Evolutionary conservation across 306 rosid species (phyloP), one percentile per base, ranked within the genome.

Genomic region (Ziziphus jujuba): DNA sequence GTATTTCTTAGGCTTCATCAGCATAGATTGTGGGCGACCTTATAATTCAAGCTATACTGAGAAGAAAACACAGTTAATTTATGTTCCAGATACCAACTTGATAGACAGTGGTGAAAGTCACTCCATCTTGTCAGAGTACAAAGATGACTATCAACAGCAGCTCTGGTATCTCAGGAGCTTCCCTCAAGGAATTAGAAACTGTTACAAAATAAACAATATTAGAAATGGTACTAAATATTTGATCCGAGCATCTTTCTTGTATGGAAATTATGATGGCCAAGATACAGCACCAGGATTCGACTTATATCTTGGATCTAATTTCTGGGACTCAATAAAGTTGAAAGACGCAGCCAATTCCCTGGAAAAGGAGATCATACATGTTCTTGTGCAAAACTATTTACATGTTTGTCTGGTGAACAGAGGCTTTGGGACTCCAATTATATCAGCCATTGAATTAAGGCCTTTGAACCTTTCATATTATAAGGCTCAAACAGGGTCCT

Each of bases 121-220:
- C 36, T 71, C 15, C 56, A n/a, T 84, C 25, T 22, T 55, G 0
- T 1, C 75, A 2, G 59, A 17, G 31, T 24, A 15, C 7, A 34
- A 23, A 17, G 10, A 7, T 6, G 21, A 23, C 19, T 2, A 1
- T 35, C 68, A 43, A 62, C 76, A 34, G 1, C 80, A 80, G 31
- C 23, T 77, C 10, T 14, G 45, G 33, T 25, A 52, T 53, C 33
- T 87, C 40, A 82, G 89, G 31, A 87, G 84, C 67, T 87, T 87
- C 60, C 93, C 93, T 1, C 52, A 48, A 34, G 93, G 93, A n/a
- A 50, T 11, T 10, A 76, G 87, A 53, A 84, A 87, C 59, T 87
- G 93, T 54, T 87, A 87, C 83, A 82, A 23, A 21, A 58, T 87
- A 13, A 75, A 61, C 24, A 75, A 4, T 4, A 28, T 83, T 16